Evolutionary conservation across 768 basidiomycete species (phyloP), one percentile per base, ranked within the genome.

Genomic region (Mycena rosella): DNA sequence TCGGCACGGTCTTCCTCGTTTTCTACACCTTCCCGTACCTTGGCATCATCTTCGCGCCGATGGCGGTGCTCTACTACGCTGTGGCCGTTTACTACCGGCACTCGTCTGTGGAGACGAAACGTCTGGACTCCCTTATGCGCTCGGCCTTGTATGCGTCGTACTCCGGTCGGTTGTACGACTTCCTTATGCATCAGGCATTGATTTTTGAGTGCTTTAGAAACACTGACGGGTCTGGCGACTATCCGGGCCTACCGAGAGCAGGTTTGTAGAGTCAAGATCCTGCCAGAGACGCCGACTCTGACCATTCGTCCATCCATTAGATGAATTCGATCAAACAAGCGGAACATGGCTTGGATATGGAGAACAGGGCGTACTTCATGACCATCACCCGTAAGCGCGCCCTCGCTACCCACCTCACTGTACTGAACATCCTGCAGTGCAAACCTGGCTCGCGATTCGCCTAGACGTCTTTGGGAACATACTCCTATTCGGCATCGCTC

Each of bases 1-100:
- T 89, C 30, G 89, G 89, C 20, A 87, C 87, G 0, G 79, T 86
- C 24, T 88, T 78, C 2, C 77, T 91, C 7, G 88, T 91, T 0
- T 90, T 91, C 75, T 91, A 91, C 73, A 86, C 85, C 7, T 89
- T 90, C 75, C 90, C 91, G 0, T 85, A 83, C 29, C 87, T 92
- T 10, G 91, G 91, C 30, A 87, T 90, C 45, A 80, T 89, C 32
- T 90, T 91, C 71, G 80, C 80, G 0, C 89, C 89, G 3, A 77
- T 90, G 74, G 66, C 73, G 6, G 65, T 87, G 14, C 70, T 89
- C 14, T 91, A 90, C 74, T 88, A 85, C 74, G 70, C 82, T 47
- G 84, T 82, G 11, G 85, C 85, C 11, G 69, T 84, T 18, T 91
- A 85, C 72, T 91, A 91, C 72, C 82, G 89, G 26, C 82, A 85